Conservation (phyloP, 306 rosid species). For the Clitoria ternatea region DNA sequence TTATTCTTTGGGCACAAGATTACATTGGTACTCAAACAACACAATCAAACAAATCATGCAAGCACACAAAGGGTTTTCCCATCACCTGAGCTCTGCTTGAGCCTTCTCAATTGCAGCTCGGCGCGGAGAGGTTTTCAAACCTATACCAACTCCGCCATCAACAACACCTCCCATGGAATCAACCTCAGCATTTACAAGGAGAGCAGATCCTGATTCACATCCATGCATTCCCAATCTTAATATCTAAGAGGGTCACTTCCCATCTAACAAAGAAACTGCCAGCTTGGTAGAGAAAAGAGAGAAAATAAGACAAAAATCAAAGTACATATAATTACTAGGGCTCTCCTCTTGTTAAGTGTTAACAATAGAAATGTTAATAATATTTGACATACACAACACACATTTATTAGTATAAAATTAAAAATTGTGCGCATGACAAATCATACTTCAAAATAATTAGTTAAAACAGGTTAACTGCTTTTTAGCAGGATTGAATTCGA, state of each 20-base stretch:
- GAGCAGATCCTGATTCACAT: conserved; percentile 69
- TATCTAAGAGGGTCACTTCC: conserved; percentile 42
- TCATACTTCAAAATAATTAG: neutral
- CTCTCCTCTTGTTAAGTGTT: no score
- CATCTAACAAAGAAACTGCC: conserved; percentile 46
- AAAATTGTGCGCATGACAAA: neutral
- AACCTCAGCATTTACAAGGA: conserved; percentile 99
- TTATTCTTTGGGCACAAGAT: conserved; percentile 14
- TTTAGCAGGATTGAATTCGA: neutral
- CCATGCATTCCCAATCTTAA: conserved; percentile 85
- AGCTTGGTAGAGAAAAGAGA: conserved; percentile 10
- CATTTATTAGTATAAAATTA: no score
- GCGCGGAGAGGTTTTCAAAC: conserved; percentile 93
- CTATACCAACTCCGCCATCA: conserved; percentile 93
- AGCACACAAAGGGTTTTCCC: conserved; percentile 18
- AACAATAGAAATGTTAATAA: conserved; percentile 1
- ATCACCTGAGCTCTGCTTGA: conserved; percentile 92
- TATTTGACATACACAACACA: neutral
- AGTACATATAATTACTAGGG: neutral
- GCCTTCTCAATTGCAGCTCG: conserved; percentile 92
- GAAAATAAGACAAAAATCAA: conserved; percentile 2
- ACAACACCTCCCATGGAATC: conserved; percentile 99
- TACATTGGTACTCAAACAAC: conserved; percentile 12
- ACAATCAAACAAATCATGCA: conserved; percentile 15
- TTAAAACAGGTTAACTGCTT: neutral